Evolutionary conservation across 768 basidiomycete species (phyloP).

Genomic region (Daedalea quercina): DNA sequence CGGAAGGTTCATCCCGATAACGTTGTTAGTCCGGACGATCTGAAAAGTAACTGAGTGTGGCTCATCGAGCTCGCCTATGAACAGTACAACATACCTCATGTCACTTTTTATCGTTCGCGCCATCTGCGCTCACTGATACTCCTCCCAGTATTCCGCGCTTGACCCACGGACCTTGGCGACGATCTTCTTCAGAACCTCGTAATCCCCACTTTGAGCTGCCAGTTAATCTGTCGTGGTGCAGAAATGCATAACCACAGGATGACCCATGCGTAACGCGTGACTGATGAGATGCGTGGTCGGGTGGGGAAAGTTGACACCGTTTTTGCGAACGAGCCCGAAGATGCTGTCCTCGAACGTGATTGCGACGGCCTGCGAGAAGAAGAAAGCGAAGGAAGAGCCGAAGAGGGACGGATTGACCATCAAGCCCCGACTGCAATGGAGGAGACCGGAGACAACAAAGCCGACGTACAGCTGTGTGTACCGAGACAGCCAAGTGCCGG

Average conservation of each 20-base stretch:
- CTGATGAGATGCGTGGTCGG: not conserved
- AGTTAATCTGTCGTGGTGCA: constrained; percentile 2
- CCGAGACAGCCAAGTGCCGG: constrained; percentile 19
- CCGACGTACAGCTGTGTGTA: constrained; percentile 29
- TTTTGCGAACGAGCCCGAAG: constrained; percentile 12
- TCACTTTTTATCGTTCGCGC: too few relatives aligned
- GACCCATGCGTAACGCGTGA: constrained; percentile 10
- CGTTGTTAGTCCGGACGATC: too few relatives aligned
- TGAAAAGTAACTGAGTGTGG: too few relatives aligned
- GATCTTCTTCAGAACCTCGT: too few relatives aligned
- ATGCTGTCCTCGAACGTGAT: constrained; percentile 30
- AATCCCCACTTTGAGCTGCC: not conserved
- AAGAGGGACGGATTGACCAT: constrained; percentile 14
- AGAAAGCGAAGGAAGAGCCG: constrained; percentile 19
- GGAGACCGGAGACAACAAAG: constrained; percentile 28
- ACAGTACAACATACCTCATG: too few relatives aligned
- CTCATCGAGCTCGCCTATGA: too few relatives aligned
- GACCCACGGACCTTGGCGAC: too few relatives aligned
- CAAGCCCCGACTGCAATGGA: constrained; percentile 29
- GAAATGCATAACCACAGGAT: constrained; percentile 7
- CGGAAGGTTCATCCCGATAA: too few relatives aligned
- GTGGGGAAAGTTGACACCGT: not conserved
- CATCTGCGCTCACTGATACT: too few relatives aligned
- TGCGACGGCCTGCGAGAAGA: constrained; percentile 25
- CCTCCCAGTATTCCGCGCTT: too few relatives aligned